A percentile compares a stretch with the other conserved stretches of the same genome.
Evolutionary conservation across 208 protist genomes (phyloP).

Genomic region (Acanthamoeba castellanii): DNA sequence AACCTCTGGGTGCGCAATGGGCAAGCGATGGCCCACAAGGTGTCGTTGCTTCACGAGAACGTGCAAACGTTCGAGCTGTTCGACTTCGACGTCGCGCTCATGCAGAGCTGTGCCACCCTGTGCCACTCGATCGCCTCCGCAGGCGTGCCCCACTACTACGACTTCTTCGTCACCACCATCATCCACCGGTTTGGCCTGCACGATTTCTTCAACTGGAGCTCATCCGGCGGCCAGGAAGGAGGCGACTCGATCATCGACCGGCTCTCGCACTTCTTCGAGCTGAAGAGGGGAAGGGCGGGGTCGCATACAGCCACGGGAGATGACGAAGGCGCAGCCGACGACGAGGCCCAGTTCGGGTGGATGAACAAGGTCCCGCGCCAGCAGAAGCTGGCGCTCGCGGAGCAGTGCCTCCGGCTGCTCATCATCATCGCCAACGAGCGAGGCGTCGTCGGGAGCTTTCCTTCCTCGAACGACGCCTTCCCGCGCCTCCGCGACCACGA

Average conservation of each 20-base stretch:
- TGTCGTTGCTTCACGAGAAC: constrained; percentile 35
- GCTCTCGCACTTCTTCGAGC: not conserved
- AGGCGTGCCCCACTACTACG: not conserved
- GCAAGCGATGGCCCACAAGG: constrained; percentile 33
- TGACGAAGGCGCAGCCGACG: not conserved
- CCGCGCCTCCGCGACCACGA: not conserved
- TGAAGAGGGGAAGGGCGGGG: not conserved
- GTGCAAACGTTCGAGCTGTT: constrained; percentile 20
- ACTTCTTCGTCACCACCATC: constrained; percentile 64
- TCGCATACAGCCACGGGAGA: not conserved
- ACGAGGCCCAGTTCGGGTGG: not conserved
- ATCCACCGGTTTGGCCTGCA: constrained; percentile 29
- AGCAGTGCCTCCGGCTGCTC: constrained; percentile 36
- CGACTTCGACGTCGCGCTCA: constrained; percentile 58
- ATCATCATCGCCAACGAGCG: constrained; percentile 61
- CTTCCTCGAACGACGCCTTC: not conserved
- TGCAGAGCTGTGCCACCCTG: constrained; percentile 42
- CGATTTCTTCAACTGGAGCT: constrained; percentile 58
- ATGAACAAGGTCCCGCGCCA: not conserved
- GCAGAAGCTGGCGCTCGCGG: constrained; percentile 31
- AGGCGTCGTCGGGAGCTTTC: not conserved
- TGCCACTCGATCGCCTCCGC: not conserved
- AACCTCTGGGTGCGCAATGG: constrained; percentile 62
- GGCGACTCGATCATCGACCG: not conserved
- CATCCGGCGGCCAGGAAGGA: not conserved